Evolutionary conservation across 2,329 filamentous ascomycete genomes (phyloP), one percentile per base, ranked within the genome.

Genomic region (Fusarium staphyleae): DNA sequence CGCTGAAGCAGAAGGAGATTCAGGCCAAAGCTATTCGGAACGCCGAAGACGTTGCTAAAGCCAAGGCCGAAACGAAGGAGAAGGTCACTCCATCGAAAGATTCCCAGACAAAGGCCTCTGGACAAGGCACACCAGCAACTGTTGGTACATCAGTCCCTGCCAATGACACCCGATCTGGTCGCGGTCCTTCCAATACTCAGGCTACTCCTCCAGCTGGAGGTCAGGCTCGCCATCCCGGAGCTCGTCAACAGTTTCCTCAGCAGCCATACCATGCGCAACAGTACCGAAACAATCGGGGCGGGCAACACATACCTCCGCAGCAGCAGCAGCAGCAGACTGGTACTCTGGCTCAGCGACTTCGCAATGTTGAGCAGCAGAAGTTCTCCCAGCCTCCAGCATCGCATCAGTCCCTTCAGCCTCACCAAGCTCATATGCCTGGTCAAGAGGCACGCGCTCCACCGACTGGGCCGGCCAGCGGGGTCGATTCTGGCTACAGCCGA

Each of bases 1-100:
- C 92, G n/a, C 83, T 80, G 37, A 99, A 97, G 77, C 95, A 98
- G 74, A 87, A 92, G 68, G 87, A 93, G 69, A 98, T 99, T 59
- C 88, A 96, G 68, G 89, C 92, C 66, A 96, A 93, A 73, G 91
- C 91, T 1, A 86, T 90, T 55, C 85, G 86, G 68, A 88, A 93
- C 62, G 87, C 86, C 3, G 87, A 91, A 57, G 84, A 87, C 58
- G 74, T 83, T 46, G 75, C 77, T 4, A 81, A 85, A 65, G 78
- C 83, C 48, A 86, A 86, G 69, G 69, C 78, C 14, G 78, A 78
- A 14, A 70, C 75, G 16, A 79, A 82, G 55, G 74, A 80, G 34
- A 74, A 74, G 60, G 48, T 73, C 48, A 65, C 72, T 8, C 63
- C 76, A 7, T 69, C 75, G 35, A 81, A 84, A 60, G 76, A 81